Base-by-base conservation (phyloP, 2,329 filamentous ascomycete species). In the Blastomyces silverae region DNA sequence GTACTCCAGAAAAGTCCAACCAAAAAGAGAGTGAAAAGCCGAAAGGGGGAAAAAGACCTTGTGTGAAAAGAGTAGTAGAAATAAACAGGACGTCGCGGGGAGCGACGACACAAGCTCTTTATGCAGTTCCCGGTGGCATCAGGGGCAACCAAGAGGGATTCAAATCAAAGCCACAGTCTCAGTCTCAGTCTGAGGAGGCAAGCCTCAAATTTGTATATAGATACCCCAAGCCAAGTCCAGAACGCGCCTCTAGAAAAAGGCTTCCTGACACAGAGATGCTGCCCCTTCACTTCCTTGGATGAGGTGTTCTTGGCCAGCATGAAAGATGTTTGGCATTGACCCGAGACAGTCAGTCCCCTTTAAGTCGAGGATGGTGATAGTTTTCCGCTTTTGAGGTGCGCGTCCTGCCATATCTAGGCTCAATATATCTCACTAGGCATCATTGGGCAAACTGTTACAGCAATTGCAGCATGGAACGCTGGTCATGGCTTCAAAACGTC, bases 181-280 rank as follows among this genome's bases (percentile, higher is more conserved):
- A 61, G 52, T n/a, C n/a, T n/a, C n/a, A n/a, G n/a, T n/a, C n/a
- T n/a, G n/a, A n/a, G n/a, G 25, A 15, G 28, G n/a, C 20, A 59
- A 22, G 25, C 37, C 20, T 37, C 39, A 61, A 61, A 25, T 34
- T 15, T 7, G 25, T 25, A 61, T 37, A 39, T 15, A 25, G 28
- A 61, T 34, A 7, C n/a, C 22, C 15, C 4, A 11, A 44, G 39
- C n/a, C n/a, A 59, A 44, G 22, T 17, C 37, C 57, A 5, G 20
- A n/a, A 42, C 1, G 37, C 37, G n/a, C n/a, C 31, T 46, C 37
- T 10, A 44, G n/a, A 42, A n/a, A 17, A n/a, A 44, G 34, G 10
- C 4, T 42, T n/a, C 22, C 57, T 58, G 53, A 58, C 10, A 42
- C 56, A 25, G 25, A 58, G 17, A 58, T 42, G 56, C 56, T 34